A percentile compares a stretch with the other conserved stretches of the same genome.
Conservation (phyloP, 352 stramenopile genomes). For the Phytophthora multivora region DNA sequence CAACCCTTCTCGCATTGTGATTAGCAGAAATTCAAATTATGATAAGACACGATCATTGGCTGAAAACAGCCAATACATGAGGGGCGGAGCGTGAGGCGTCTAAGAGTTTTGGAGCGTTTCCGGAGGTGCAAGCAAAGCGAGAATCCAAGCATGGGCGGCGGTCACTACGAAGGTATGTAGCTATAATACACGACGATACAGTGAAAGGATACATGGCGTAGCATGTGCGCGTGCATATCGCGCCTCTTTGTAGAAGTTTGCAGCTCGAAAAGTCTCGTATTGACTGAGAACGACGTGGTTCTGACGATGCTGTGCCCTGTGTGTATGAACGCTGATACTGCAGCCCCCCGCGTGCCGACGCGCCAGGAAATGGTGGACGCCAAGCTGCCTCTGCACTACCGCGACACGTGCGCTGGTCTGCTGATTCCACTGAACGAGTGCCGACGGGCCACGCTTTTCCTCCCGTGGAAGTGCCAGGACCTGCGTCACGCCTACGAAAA, state of each 20-base stretch:
- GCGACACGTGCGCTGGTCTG: slow-evolving; percentile 95
- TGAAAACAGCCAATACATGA: slow-evolving; percentile 6
- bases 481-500: slow-evolving; percentile 98
- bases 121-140: slow-evolving; percentile 43
- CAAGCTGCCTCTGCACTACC: slow-evolving; percentile 93
- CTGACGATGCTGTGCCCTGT: slow-evolving; percentile 4
- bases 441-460: slow-evolving; percentile 93
- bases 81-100: slow-evolving; percentile 21
- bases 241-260: neutral
- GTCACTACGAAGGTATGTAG: slow-evolving; percentile 69
- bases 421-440: slow-evolving; percentile 96
- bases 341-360: slow-evolving; percentile 76
- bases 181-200: neutral
- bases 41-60: neutral
- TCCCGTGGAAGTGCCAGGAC: slow-evolving; percentile 96
- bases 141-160: slow-evolving; percentile 61
- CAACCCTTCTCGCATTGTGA: neutral
- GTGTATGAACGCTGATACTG: neutral
- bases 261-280: neutral
- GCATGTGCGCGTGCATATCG: slow-evolving; percentile 1
- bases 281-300: slow-evolving; percentile 1
- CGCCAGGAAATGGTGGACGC: slow-evolving; percentile 94
- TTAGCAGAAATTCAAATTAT: slow-evolving; percentile 9
- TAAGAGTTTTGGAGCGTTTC: slow-evolving; percentile 36
- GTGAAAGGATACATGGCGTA: neutral